Base-by-base conservation (phyloP, 1,284 basidiomycete genomes). In the Ganoderma multipileum region DNA sequence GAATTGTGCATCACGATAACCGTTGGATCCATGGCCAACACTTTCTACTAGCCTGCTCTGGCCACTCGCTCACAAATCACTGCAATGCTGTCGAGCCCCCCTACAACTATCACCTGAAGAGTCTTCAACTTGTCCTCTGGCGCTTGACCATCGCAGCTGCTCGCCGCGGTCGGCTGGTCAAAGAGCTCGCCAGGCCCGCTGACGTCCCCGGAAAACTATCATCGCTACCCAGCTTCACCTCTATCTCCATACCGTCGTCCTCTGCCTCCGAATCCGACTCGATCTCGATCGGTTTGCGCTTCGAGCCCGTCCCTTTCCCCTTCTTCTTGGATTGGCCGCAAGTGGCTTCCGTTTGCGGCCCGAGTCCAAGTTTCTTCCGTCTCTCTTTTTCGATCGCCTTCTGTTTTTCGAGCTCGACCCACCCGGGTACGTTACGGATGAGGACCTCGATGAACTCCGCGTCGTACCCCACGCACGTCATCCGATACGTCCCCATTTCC, bases 391-490 rank as follows among this genome's bases (percentile, higher is more conserved):
- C 41, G 5, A 33, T 33, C 4, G 33, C 18, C 41, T 16, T 42
- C 41, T 42, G 12, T 42, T 14, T 16, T 11, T 42, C 41, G 18
- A 18, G 16, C 16, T 16, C 4, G 18, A 44, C 8, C 39, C 36
- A 67, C 16, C 2, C 41, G 38, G 57, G 41, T 8, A 39, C 23
- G 33, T 63, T 67, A 7, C 54, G 36, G 3, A 42, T 18, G 18
- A 42, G 41, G 4, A 20, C 18, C 4, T 42, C 18, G 18, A 42
- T 18, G 42, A 65, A 65, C 14, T 65, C 42, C 11, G 41, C 64
- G 14, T 65, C 64, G 20, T 65, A 65, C 3, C 42, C 64, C 2
- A 60, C 57, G 23, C 64, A 65, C 7, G 42, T 59, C 64, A 60
- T 65, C 38, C 33, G 33, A 33, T 33, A 33, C 33, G 33, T 33